A percentile compares a stretch with the other conserved stretches of the same genome.
Evolutionary conservation across 129 eudicot species (phyloP).

Genomic region (Logfia minima): DNA sequence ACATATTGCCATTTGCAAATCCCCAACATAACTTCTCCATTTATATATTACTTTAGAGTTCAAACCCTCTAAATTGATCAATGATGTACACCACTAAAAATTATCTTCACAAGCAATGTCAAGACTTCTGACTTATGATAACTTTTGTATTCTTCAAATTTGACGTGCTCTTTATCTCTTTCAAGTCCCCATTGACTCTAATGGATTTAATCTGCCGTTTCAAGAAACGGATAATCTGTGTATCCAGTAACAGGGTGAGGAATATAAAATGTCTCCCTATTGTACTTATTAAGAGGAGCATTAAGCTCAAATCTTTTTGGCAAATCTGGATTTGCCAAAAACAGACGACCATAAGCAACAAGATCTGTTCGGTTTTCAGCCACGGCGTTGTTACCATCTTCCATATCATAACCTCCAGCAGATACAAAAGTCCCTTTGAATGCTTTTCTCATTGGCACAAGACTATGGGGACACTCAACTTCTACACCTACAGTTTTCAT

Average conservation of each 20-base stretch:
- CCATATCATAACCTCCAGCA: background rate
- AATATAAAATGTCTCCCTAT: constrained; percentile 24
- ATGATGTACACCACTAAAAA: background rate
- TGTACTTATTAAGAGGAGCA: constrained; percentile 25
- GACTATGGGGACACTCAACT: constrained; percentile 24
- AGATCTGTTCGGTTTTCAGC: constrained; percentile 5
- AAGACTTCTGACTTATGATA: too few species aligned
- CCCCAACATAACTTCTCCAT: background rate
- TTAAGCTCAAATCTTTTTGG: constrained; percentile 21
- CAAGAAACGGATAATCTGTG: constrained; percentile 33
- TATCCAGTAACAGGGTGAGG: constrained; percentile 20
- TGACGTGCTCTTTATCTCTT: background rate
- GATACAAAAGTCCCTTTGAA: background rate
- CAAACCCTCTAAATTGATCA: background rate
- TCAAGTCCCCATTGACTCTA: background rate
- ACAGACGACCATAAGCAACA: constrained; percentile 34
- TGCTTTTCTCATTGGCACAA: constrained; percentile 24
- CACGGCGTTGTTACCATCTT: background rate
- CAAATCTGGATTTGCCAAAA: constrained; percentile 33
- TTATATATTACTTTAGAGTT: too few species aligned
- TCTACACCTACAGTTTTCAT: constrained; percentile 21
- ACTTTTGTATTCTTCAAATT: background rate
- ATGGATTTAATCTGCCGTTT: background rate
- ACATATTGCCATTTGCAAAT: too few species aligned
- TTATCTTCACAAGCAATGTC: background rate